phyloP scores from a whole-genome alignment of 2,329 filamentous ascomycete genomes.

The Calonectria multiphialidica region DNA sequence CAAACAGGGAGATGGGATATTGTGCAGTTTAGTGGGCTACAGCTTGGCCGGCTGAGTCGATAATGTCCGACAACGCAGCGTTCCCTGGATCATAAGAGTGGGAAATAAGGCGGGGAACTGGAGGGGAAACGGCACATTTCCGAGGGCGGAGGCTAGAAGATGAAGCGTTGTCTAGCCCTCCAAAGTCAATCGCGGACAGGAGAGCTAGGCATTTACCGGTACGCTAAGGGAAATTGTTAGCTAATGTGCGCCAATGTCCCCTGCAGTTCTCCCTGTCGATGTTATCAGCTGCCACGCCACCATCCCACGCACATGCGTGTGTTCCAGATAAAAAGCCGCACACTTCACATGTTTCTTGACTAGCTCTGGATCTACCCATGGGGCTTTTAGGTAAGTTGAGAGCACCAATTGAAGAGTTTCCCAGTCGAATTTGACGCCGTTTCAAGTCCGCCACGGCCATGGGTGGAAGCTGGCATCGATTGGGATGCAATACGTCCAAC shows the following conservation, averaged over 20 bases:
- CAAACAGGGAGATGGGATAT: too few relatives aligned
- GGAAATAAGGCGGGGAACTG: not conserved
- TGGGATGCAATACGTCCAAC: too few relatives aligned
- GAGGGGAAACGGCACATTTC: not conserved
- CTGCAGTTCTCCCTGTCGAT: not conserved
- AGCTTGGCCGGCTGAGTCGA: not conserved
- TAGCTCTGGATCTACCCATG: not conserved
- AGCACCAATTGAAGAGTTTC: not conserved
- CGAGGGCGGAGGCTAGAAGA: not conserved
- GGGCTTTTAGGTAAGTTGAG: not conserved
- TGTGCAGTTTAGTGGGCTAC: too few relatives aligned
- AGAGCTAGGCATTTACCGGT: not conserved
- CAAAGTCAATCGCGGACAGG: too few relatives aligned
- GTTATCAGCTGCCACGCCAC: slow-evolving; percentile 1
- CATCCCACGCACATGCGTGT: not conserved
- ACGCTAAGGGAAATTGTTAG: not conserved
- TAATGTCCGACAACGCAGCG: not conserved
- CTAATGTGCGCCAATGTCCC: not conserved
- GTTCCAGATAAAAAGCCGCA: not conserved
- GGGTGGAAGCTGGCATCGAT: too few relatives aligned
- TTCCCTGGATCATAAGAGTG: not conserved
- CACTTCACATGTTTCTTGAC: not conserved
- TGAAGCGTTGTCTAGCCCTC: not conserved
- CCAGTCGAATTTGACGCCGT: not conserved
- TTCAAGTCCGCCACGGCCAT: not conserved